A percentile compares a stretch with the other conserved stretches of the same genome.
These are phyloP conservation scores for Pythium brassicae DNA, from an alignment of 352 stramenopile genomes.

Conservation along the genomic window DNA sequence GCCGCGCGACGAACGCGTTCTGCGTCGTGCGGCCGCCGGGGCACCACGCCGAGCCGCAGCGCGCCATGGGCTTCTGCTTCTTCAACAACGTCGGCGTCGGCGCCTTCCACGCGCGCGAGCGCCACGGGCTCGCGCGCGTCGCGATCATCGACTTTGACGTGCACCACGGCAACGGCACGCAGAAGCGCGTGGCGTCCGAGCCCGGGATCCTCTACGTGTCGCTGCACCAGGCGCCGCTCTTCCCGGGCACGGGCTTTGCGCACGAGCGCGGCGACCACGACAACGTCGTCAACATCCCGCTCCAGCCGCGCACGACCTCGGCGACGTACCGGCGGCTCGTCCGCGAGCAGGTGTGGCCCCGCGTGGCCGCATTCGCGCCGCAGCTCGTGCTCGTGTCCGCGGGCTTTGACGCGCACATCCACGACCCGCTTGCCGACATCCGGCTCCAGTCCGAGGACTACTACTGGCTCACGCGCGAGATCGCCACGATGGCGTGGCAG, in stretches of 20 bases:
- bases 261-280: conserved; percentile 43
- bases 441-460: conserved; percentile 78
- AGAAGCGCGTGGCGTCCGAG: conserved; percentile 88
- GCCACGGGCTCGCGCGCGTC: conserved; percentile 68
- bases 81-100: conserved; percentile 74
- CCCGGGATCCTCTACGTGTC: conserved; percentile 71
- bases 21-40: conserved; percentile 66
- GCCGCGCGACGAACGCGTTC: conserved; percentile 42
- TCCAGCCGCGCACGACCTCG: conserved; percentile 70
- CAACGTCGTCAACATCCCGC: conserved; percentile 82
- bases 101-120: conserved; percentile 35
- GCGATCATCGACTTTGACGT: conserved; percentile 96
- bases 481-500: conserved; percentile 38
- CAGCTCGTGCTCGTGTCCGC: conserved; percentile 79
- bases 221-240: conserved; percentile 82
- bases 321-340: conserved; percentile 77
- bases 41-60: conserved; percentile 52
- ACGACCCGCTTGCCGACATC: conserved; percentile 80
- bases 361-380: conserved; percentile 62
- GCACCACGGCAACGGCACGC: conserved; percentile 96
- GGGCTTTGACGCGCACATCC: conserved; percentile 76
- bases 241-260: conserved; percentile 46
- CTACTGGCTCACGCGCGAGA: conserved; percentile 50
- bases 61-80: conserved; percentile 69
- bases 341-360: conserved; percentile 55